phyloP scores from a whole-genome alignment of 768 basidiomycete genomes.

The Gymnopilus junonius region DNA sequence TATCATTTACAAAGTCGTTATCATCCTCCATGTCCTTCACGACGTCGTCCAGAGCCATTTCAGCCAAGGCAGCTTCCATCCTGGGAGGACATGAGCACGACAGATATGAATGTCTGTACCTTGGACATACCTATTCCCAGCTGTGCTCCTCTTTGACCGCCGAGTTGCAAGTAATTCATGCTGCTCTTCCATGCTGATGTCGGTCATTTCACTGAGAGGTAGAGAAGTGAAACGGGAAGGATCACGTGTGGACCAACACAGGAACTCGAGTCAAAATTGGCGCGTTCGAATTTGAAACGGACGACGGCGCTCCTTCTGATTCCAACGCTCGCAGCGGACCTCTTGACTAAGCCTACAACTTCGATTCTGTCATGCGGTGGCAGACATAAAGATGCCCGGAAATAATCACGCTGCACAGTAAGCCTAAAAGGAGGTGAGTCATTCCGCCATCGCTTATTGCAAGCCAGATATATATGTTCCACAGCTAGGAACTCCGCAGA shows the following conservation, averaged over 20 bases:
- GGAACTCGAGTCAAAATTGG: neutral
- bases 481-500: no score
- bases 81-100: conserved; percentile 37
- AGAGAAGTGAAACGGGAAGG: neutral
- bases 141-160: conserved; percentile 71
- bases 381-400: neutral
- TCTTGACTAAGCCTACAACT: neutral
- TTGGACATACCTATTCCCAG: conserved; percentile 73
- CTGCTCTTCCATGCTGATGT: conserved; percentile 25
- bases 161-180: conserved; percentile 58
- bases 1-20: conserved; percentile 67
- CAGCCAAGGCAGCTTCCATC: conserved; percentile 80
- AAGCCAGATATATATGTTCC: no score
- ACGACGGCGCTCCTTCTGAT: neutral
- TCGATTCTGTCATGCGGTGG: neutral
- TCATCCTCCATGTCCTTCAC: conserved; percentile 73
- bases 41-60: conserved; percentile 60
- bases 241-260: neutral
- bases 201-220: conserved; percentile 4
- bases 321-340: neutral
- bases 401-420: neutral
- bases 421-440: neutral
- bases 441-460: neutral
- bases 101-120: neutral
- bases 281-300: neutral